Conservation (phyloP, 805 yeast genomes). For the Candida parachauliodes region DNA sequence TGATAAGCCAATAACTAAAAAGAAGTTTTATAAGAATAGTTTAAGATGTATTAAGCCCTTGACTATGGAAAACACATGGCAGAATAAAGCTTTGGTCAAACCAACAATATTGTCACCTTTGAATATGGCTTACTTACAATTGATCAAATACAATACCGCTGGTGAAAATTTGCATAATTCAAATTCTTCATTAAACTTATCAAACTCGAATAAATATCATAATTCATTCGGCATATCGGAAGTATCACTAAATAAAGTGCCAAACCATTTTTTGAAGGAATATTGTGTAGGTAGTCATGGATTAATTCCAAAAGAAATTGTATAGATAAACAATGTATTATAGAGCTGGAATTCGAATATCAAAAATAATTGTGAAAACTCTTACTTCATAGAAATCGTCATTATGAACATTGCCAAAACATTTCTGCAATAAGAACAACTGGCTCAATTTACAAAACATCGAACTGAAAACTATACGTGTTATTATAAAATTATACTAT, state of each 20-base stretch:
- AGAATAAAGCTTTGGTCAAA: slow-evolving; percentile 43
- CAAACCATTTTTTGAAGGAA: slow-evolving; percentile 32
- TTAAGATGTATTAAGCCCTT: slow-evolving; percentile 56
- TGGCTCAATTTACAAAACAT: no score
- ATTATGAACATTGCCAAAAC: no score
- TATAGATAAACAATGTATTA: no score
- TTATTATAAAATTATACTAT: no score
- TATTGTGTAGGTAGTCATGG: slow-evolving; percentile 35
- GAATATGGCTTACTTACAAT: slow-evolving; percentile 19
- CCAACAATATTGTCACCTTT: slow-evolving; percentile 32
- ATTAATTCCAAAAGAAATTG: slow-evolving; percentile 24
- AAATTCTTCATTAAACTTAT: slow-evolving; percentile 16
- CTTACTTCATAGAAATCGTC: no score
- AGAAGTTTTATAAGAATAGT: slow-evolving; percentile 47
- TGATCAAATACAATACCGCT: slow-evolving; percentile 14
- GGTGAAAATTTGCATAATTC: slow-evolving; percentile 5
- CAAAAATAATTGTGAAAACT: no score
- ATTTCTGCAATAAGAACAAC: no score
- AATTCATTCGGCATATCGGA: slow-evolving; percentile 20
- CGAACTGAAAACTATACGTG: no score
- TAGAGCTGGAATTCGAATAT: no score
- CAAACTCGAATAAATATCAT: slow-evolving; percentile 15
- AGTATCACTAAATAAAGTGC: slow-evolving; percentile 22
- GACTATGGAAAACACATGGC: slow-evolving; percentile 51
- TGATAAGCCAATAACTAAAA: slow-evolving; percentile 25